A percentile compares a stretch with the other conserved stretches of the same genome.
Conservation (phyloP, 495 filamentous ascomycete species). For the Articulospora tetracladia region DNA sequence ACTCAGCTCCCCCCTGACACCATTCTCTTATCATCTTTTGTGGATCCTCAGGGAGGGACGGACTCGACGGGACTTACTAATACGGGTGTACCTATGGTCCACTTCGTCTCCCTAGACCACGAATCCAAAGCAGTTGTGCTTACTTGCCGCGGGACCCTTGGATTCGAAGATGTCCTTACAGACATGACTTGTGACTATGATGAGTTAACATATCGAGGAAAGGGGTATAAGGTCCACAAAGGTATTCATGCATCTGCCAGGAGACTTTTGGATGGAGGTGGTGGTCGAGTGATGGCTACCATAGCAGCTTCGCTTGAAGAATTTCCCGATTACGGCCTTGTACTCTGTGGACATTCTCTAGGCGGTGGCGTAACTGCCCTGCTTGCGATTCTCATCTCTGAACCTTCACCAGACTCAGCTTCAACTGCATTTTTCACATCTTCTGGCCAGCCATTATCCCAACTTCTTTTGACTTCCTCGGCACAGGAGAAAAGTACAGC, state of each 20-base stretch:
- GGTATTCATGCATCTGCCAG: constrained; percentile 77
- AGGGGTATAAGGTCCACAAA: constrained; percentile 71
- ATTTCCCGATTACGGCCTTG: constrained; percentile 67
- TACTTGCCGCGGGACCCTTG: constrained; percentile 71
- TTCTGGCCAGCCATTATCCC: constrained; percentile 31
- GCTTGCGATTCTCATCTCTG: constrained; percentile 69
- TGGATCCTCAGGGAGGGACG: constrained; percentile 70
- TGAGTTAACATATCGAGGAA: constrained; percentile 62
- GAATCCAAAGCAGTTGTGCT: constrained; percentile 74
- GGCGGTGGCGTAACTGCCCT: constrained; percentile 73
- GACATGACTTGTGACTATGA: constrained; percentile 84
- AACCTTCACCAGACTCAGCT: constrained; percentile 39
- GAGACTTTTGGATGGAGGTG: constrained; percentile 60
- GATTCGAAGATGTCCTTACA: constrained; percentile 76
- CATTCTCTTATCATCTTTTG: constrained; percentile 72
- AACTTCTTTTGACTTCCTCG: constrained; percentile 34
- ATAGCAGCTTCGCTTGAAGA: constrained; percentile 69
- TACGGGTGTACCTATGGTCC: constrained; percentile 72
- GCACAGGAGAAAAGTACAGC: constrained; percentile 10
- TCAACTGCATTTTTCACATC: constrained; percentile 45
- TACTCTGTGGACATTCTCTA: constrained; percentile 74
- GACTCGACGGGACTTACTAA: constrained; percentile 68
- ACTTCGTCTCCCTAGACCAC: constrained; percentile 75
- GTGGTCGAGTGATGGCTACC: constrained; percentile 59
- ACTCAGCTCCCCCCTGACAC: constrained; percentile 62